These are phyloP conservation scores for Prunus persica DNA, from an alignment of 306 rosid species.

Conservation along the genomic window Prunus_persica_NCBIv2 NC_034009.1:32755501-32756000, in stretches of 20 bases:
- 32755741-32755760: no score
- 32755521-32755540: constrained; percentile 81
- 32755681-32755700: neutral
- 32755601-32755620: neutral
- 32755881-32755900: neutral
- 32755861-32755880: neutral
- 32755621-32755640: neutral
- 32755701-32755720: no score
- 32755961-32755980: neutral
- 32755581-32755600: neutral
- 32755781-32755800: neutral
- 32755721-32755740: no score
- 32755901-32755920: neutral
- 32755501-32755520: constrained; percentile 90
- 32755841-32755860: constrained; percentile 3
- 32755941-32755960: neutral
- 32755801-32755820: neutral
- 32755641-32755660: no score
- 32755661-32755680: no score
- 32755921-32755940: neutral
- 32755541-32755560: constrained; percentile 79
- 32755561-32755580: constrained; percentile 39
- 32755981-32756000: constrained; percentile 1
- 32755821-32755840: neutral
- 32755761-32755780: neutral